phyloP scores from a whole-genome alignment of 352 stramenopile species.

The Thalassiosira oceanica region DNA sequence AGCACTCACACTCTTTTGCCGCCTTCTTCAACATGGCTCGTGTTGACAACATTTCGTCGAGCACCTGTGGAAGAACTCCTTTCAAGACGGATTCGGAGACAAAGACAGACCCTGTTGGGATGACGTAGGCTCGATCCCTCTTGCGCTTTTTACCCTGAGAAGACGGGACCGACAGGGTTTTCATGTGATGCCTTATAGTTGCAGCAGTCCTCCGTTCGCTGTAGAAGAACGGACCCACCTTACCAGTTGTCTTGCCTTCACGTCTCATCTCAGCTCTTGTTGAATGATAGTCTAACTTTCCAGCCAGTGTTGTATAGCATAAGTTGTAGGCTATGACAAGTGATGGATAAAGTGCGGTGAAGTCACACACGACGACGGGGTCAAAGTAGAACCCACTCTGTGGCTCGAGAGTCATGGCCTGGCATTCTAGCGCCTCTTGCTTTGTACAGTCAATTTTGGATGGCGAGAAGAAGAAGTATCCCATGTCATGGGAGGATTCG shows the following conservation, averaged over 20 bases:
- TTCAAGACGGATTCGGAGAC: slow-evolving; percentile 89
- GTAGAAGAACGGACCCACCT: slow-evolving; percentile 73
- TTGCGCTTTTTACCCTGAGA: slow-evolving; percentile 13
- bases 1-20: slow-evolving; percentile 95
- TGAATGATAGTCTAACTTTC: slow-evolving; percentile 79
- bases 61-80: slow-evolving; percentile 94
- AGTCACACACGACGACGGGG: slow-evolving; percentile 98
- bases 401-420: slow-evolving; percentile 87
- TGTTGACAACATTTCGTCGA: slow-evolving; percentile 93
- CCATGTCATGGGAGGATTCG: slow-evolving; percentile 12
- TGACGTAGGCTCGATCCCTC: slow-evolving; percentile 78
- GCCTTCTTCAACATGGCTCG: slow-evolving; percentile 98
- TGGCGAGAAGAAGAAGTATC: slow-evolving; percentile 82
- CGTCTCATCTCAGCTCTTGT: slow-evolving; percentile 69
- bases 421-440: slow-evolving; percentile 80
- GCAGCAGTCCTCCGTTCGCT: slow-evolving; percentile 63
- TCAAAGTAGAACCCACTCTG: slow-evolving; percentile 93
- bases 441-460: slow-evolving; percentile 67
- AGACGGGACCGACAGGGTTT: slow-evolving; percentile 42
- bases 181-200: slow-evolving; percentile 75
- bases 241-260: slow-evolving; percentile 61
- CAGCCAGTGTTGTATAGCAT: slow-evolving; percentile 96
- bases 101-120: slow-evolving; percentile 95
- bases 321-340: slow-evolving; percentile 99
- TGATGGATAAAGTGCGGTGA: slow-evolving; percentile 99